Percentiles rank a stretch among this genome's conserved stretches.
These are phyloP conservation scores for Alternaria triticimaculans DNA, from an alignment of 2,329 filamentous ascomycete species.

Conservation along the genomic window DNA sequence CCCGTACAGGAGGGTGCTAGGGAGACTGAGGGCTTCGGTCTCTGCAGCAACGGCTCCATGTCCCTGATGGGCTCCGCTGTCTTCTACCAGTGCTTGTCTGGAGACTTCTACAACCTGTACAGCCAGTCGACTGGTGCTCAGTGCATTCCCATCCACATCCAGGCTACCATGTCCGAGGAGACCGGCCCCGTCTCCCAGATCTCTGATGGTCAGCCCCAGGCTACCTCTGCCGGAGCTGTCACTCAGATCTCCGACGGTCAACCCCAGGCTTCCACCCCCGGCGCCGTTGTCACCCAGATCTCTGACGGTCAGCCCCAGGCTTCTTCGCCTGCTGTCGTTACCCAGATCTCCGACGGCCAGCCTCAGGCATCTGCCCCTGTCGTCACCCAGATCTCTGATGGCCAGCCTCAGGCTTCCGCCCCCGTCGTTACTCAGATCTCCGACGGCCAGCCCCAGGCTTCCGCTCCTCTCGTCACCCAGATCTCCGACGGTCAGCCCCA, in stretches of 20 bases:
- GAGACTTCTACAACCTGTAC: constrained; percentile 84
- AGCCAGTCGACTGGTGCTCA: constrained; percentile 72
- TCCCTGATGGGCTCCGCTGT: constrained; percentile 67
- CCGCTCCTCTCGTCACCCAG: constrained; percentile 27
- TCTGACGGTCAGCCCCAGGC: constrained; percentile 39
- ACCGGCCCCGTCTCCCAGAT: constrained; percentile 34
- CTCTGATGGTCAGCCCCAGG: constrained; percentile 39
- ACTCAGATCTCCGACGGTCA: constrained; percentile 38
- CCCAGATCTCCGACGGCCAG: constrained; percentile 35
- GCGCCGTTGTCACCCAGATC: constrained; percentile 33
- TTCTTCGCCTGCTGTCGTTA: constrained; percentile 17
- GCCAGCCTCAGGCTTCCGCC: constrained; percentile 29
- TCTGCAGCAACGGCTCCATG: constrained; percentile 71
- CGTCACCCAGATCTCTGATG: constrained; percentile 40
- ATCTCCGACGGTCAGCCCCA: constrained; percentile 36
- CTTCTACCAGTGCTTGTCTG: constrained; percentile 78
- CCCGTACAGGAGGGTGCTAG: constrained; percentile 69
- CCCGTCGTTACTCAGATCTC: constrained; percentile 28
- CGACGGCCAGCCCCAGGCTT: constrained; percentile 33
- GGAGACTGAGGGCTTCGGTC: constrained; percentile 74
- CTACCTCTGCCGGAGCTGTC: constrained; percentile 19
- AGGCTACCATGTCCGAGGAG: constrained; percentile 16
- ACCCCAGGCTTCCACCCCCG: constrained; percentile 18
- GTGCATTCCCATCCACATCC: constrained; percentile 59
- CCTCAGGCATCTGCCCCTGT: constrained; percentile 24